Evolutionary conservation across 1,139 yeast species (phyloP).

Genomic region (Debaryomycetaceae sp.): DNA sequence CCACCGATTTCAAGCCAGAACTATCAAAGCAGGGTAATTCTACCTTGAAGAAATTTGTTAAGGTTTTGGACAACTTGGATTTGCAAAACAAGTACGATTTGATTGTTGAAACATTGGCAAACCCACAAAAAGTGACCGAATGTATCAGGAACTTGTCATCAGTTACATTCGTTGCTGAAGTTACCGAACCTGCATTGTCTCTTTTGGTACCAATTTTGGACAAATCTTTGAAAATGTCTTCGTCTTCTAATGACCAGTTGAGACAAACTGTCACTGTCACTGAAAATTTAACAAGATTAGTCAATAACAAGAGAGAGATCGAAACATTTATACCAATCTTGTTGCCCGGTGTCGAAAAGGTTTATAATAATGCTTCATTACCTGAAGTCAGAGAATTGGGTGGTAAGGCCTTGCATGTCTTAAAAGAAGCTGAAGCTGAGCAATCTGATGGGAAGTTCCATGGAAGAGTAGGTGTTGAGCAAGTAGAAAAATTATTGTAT

Average conservation of each 20-base stretch:
- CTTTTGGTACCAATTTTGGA: constrained; percentile 88
- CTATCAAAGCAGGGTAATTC: constrained; percentile 80
- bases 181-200: constrained; percentile 91
- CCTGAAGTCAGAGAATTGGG: constrained; percentile 98
- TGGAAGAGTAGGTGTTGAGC: constrained; percentile 61
- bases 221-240: constrained; percentile 83
- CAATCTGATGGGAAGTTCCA: constrained; percentile 69
- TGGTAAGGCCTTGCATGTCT: constrained; percentile 73
- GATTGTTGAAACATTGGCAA: constrained; percentile 83
- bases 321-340: constrained; percentile 82
- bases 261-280: constrained; percentile 96
- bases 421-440: constrained; percentile 75
- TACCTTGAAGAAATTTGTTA: constrained; percentile 68
- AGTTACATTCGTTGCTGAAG: constrained; percentile 97
- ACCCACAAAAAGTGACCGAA: constrained; percentile 83
- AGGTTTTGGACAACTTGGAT: constrained; percentile 88
- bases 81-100: constrained; percentile 81
- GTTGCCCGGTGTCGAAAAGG: constrained; percentile 87
- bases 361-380: constrained; percentile 82
- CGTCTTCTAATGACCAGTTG: constrained; percentile 91
- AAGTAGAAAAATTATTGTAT: constrained; percentile 47
- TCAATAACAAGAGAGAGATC: constrained; percentile 89
- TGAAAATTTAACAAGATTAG: constrained; percentile 92
- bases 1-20: constrained; percentile 97
- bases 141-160: constrained; percentile 88